Evolutionary conservation across 768 basidiomycete species (phyloP), one percentile per base, ranked within the genome.

Genomic region (Kwoniella sp.): DNA sequence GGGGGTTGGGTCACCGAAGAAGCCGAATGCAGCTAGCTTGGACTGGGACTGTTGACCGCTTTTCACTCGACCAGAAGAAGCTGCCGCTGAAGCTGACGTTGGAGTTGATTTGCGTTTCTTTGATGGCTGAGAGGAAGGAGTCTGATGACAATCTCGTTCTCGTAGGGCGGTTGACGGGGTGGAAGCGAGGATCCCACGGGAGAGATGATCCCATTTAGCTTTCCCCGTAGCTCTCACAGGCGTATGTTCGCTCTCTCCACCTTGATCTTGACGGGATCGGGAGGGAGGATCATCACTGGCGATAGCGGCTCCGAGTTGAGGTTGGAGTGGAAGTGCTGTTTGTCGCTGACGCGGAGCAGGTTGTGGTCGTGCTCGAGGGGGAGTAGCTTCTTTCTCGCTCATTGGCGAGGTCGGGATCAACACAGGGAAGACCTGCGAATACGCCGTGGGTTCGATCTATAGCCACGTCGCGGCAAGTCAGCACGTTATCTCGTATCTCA

Each of bases 11-110:
- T 73, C 60, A 30, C 55, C 50, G 40, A 68, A 68, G 53, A 73
- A 73, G 2, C 74, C 74, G 55, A 71, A 76, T 12, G 67, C 58
- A 21, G 67, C 71, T 8, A 76, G 62, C 47, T 69, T 68, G 19
- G 62, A 51, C 54, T 75, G 73, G 19, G 62, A 51, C 54, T 75
- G 73, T 29, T 44, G 33, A 8, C 22, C 54, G 33, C 2, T 17
- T 2, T 36, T 51, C 12, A 1, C 44, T n/a, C n/a, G 21, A 29
- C 26, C 26, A 51, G 33, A 27, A 19, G 59, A 40, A n/a, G n/a
- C n/a, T n/a, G n/a, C n/a, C n/a, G n/a, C n/a, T n/a, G n/a, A n/a
- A 44, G 37, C 47, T 27, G 53, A 13, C 13, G 22, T 53, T 60
- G 40, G 3, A 30, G n/a, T 6, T 9, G 40, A 44, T 44, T 44